A percentile compares a stretch with the other conserved stretches of the same genome.
Evolutionary conservation across 2,329 filamentous ascomycete species (phyloP).

Genomic region (Beauveria pseudobassiana): DNA sequence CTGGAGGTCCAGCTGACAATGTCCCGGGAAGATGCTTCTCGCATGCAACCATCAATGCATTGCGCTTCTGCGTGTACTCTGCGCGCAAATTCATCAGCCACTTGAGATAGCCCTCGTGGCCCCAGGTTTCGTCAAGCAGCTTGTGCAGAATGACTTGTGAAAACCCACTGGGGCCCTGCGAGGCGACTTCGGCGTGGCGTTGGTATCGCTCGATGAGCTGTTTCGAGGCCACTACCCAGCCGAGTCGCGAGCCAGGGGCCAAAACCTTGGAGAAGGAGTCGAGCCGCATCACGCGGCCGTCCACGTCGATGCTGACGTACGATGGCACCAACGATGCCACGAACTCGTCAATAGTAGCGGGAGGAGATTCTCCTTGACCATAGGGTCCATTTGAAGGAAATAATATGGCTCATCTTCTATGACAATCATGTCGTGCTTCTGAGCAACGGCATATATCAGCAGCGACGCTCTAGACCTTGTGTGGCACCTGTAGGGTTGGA

Average conservation of each 20-base stretch:
- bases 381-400: slow-evolving; percentile 83
- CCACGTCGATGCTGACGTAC: slow-evolving; percentile 70
- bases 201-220: slow-evolving; percentile 78
- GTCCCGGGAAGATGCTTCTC: slow-evolving; percentile 67
- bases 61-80: slow-evolving; percentile 73
- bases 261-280: slow-evolving; percentile 94
- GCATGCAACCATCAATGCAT: slow-evolving; percentile 72
- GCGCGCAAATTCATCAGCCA: slow-evolving; percentile 80
- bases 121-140: slow-evolving; percentile 89
- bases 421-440: slow-evolving; percentile 80
- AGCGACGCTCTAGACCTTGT: slow-evolving; percentile 58
- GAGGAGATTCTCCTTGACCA: slow-evolving; percentile 41
- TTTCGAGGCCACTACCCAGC: slow-evolving; percentile 84
- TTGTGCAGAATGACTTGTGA: slow-evolving; percentile 81
- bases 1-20: slow-evolving; percentile 76
- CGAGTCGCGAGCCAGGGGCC: slow-evolving; percentile 70
- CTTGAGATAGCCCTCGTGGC: slow-evolving; percentile 78
- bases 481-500: slow-evolving; percentile 91
- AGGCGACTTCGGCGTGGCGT: slow-evolving; percentile 74
- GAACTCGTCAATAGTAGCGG: slow-evolving; percentile 64
- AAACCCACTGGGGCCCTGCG: slow-evolving; percentile 79
- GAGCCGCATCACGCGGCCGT: slow-evolving; percentile 82
- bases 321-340: slow-evolving; percentile 55
- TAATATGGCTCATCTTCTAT: slow-evolving; percentile 94
- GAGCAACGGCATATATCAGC: slow-evolving; percentile 70